Evolutionary conservation across 352 stramenopile species (phyloP).

Genomic region (Sclerospora graminicola): DNA sequence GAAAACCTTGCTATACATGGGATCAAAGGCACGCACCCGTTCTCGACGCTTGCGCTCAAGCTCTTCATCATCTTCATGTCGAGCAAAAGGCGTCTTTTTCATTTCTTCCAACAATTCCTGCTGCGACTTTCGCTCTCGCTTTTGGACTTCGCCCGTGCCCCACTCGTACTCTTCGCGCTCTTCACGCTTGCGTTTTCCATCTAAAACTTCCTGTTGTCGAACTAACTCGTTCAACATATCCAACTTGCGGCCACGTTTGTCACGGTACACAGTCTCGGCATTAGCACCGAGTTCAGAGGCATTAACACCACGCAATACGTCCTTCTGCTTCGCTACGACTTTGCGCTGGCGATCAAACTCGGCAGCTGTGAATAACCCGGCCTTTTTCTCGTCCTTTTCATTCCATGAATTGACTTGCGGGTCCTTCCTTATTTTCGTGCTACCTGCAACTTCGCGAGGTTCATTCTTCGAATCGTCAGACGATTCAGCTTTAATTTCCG

Average conservation of each 20-base stretch:
- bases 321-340: constrained; percentile 36
- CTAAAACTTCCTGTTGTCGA: constrained; percentile 66
- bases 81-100: constrained; percentile 51
- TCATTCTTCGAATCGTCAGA: constrained; percentile 1
- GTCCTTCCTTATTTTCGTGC: constrained; percentile 4
- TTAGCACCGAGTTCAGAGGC: constrained; percentile 61
- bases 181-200: constrained; percentile 66
- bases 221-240: constrained; percentile 83
- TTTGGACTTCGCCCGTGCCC: constrained; percentile 75
- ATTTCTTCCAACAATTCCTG: constrained; percentile 56
- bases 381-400: constrained; percentile 22
- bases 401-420: background rate
- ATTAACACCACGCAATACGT: constrained; percentile 37
- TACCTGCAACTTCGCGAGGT: background rate
- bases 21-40: constrained; percentile 61
- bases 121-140: constrained; percentile 48
- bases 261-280: constrained; percentile 75
- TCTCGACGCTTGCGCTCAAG: constrained; percentile 50
- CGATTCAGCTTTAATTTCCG: background rate
- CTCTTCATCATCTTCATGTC: constrained; percentile 57
- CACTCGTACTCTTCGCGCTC: constrained; percentile 78
- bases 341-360: constrained; percentile 60
- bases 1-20: constrained; percentile 70
- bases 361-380: constrained; percentile 53
- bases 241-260: constrained; percentile 73